These are phyloP conservation scores for Acer saccharum DNA, from an alignment of 345 rosid genomes.

Conservation along the genomic window DNA sequence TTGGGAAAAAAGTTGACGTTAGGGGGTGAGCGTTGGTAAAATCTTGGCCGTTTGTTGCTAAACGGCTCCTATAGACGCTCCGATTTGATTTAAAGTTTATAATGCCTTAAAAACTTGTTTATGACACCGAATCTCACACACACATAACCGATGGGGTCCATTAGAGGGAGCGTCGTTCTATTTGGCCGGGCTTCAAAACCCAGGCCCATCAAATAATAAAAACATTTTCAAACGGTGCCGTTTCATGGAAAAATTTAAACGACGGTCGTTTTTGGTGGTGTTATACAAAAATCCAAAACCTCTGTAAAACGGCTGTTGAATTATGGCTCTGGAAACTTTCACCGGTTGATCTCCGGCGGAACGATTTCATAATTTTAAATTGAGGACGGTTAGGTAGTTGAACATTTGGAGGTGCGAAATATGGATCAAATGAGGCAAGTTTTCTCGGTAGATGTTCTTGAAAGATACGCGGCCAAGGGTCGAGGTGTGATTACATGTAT, in stretches of 20 bases:
- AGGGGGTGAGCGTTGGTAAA: conserved; percentile 22
- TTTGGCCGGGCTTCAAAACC: neutral
- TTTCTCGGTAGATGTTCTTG: conserved; percentile 86
- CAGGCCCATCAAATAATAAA: neutral
- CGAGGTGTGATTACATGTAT: conserved; percentile 87
- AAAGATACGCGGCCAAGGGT: conserved; percentile 87
- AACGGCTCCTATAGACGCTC: conserved; percentile 63
- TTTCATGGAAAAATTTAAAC: neutral
- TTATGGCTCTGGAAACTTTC: neutral
- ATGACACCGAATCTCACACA: neutral
- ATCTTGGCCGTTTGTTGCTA: conserved; percentile 45
- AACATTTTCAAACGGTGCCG: neutral
- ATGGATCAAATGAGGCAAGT: conserved; percentile 87
- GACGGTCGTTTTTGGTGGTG: neutral
- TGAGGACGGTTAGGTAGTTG: neutral
- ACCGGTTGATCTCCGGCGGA: conserved; percentile 5
- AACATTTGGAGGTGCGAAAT: neutral
- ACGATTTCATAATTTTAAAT: neutral
- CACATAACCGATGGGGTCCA: neutral
- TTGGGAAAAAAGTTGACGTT: conserved; percentile 67
- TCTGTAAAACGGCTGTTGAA: neutral
- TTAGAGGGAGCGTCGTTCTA: neutral
- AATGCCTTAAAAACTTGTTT: neutral
- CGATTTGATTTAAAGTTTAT: conserved; percentile 49
- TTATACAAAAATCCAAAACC: neutral